Conservation (phyloP, 2,329 filamentous ascomycete species). For the Penicillium sp. region DNA sequence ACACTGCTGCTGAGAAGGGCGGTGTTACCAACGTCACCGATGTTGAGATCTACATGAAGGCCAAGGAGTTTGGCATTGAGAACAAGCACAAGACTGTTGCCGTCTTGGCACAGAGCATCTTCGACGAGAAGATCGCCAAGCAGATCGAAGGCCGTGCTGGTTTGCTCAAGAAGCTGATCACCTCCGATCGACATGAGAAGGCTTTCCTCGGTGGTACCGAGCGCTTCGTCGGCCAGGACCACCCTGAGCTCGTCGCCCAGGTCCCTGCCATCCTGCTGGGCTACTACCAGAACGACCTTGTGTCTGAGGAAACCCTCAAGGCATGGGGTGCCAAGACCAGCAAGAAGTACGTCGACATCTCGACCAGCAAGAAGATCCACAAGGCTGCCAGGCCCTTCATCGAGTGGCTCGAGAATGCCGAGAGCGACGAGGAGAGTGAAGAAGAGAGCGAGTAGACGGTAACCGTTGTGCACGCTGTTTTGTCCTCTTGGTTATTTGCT, state of each 20-base stretch:
- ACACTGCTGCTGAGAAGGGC: slow-evolving; percentile 66
- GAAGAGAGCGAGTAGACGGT: slow-evolving; percentile 54
- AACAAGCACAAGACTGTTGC: slow-evolving; percentile 88
- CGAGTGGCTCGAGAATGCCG: slow-evolving; percentile 86
- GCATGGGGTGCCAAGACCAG: slow-evolving; percentile 92
- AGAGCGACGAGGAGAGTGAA: slow-evolving; percentile 66
- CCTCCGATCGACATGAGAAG: slow-evolving; percentile 91
- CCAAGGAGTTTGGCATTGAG: slow-evolving; percentile 93
- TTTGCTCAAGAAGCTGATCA: slow-evolving; percentile 90
- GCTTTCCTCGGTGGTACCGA: slow-evolving; percentile 92
- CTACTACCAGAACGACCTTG: slow-evolving; percentile 86
- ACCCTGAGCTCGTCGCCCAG: slow-evolving; percentile 72
- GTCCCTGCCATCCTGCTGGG: slow-evolving; percentile 84
- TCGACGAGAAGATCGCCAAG: slow-evolving; percentile 82
- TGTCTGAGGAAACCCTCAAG: slow-evolving; percentile 82
- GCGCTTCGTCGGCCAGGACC: slow-evolving; percentile 79
- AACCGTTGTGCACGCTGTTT: not conserved
- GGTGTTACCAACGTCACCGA: slow-evolving; percentile 77
- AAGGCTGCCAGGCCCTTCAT: slow-evolving; percentile 93
- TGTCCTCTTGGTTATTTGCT: slow-evolving; percentile 1
- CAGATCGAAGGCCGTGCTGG: slow-evolving; percentile 80
- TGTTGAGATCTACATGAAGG: slow-evolving; percentile 91
- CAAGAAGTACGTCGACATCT: slow-evolving; percentile 94
- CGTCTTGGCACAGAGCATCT: slow-evolving; percentile 89
- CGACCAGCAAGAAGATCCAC: slow-evolving; percentile 90